Evolutionary conservation across 2,329 filamentous ascomycete genomes (phyloP).

Genomic region (Sarocladium kiliense): DNA sequence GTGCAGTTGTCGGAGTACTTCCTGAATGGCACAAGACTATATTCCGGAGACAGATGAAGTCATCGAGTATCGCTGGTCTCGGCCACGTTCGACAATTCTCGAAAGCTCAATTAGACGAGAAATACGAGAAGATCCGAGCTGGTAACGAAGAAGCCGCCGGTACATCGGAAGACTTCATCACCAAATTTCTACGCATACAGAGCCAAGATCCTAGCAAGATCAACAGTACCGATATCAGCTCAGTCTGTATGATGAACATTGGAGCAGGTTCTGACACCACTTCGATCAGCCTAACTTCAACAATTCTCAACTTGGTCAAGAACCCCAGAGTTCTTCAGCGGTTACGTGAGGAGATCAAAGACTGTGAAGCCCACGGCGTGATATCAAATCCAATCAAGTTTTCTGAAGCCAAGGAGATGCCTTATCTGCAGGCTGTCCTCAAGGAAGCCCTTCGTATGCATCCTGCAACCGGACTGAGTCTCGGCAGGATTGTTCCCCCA

Average conservation of each 20-base stretch:
- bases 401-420: slow-evolving; percentile 32
- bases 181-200: too few relatives aligned
- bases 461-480: slow-evolving; percentile 37
- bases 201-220: slow-evolving; percentile 33
- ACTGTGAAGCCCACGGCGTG: slow-evolving; percentile 10
- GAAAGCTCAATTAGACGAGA: too few relatives aligned
- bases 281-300: slow-evolving; percentile 17
- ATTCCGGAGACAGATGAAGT: slow-evolving; percentile 9
- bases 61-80: neutral
- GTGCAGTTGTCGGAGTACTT: slow-evolving; percentile 14
- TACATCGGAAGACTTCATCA: too few relatives aligned
- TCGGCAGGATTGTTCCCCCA: slow-evolving; percentile 39
- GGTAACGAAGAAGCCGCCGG: too few relatives aligned
- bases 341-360: slow-evolving; percentile 6
- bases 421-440: slow-evolving; percentile 45
- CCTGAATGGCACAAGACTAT: neutral
- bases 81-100: too few relatives aligned
- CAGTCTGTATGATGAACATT: slow-evolving; percentile 25
- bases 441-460: slow-evolving; percentile 46
- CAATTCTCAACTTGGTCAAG: slow-evolving; percentile 39
- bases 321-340: neutral
- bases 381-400: slow-evolving; percentile 21
- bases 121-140: too few relatives aligned
- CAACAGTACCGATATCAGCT: slow-evolving; percentile 27
- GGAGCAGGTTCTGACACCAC: slow-evolving; percentile 17